These are phyloP conservation scores for Alternaria brassicicola DNA, from an alignment of 2,329 filamentous ascomycete species.

Conservation along the genomic window DNA sequence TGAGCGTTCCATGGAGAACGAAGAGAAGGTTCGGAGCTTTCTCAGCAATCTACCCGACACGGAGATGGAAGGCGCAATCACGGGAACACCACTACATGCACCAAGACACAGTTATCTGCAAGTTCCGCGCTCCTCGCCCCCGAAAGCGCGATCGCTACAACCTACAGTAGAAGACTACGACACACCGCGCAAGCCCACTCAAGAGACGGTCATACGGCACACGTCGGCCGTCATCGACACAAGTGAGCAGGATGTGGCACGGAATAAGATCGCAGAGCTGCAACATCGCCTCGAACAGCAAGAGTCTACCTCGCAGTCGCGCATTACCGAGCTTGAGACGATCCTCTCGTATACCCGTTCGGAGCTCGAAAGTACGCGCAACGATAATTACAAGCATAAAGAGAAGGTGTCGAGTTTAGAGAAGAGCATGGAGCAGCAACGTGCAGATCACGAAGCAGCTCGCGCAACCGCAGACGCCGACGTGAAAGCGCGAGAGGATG, in stretches of 20 bases:
- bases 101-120: constrained; percentile 37
- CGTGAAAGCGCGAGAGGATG: constrained; percentile 30
- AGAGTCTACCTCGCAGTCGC: constrained; percentile 34
- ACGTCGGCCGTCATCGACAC: constrained; percentile 20
- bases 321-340: constrained; percentile 45
- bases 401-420: constrained; percentile 28
- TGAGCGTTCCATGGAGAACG: constrained; percentile 46
- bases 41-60: constrained; percentile 47
- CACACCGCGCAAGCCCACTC: constrained; percentile 45
- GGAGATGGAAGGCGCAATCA: constrained; percentile 36
- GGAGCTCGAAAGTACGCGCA: constrained; percentile 39
- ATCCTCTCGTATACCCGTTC: constrained; percentile 42
- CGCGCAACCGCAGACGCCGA: constrained; percentile 12
- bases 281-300: constrained; percentile 37
- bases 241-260: constrained; percentile 19
- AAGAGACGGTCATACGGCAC: constrained; percentile 45
- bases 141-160: constrained; percentile 42
- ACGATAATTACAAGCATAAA: constrained; percentile 40
- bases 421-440: constrained; percentile 22
- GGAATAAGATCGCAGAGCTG: constrained; percentile 30
- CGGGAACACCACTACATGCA: constrained; percentile 34
- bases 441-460: constrained; percentile 13
- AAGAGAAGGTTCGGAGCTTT: constrained; percentile 48
- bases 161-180: constrained; percentile 47
- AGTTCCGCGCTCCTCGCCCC: constrained; percentile 31